Percentiles rank a stretch among this genome's conserved stretches.
phyloP scores from a whole-genome alignment of 1,284 basidiomycete species.

The Lignosus rhinocerotis region DNA sequence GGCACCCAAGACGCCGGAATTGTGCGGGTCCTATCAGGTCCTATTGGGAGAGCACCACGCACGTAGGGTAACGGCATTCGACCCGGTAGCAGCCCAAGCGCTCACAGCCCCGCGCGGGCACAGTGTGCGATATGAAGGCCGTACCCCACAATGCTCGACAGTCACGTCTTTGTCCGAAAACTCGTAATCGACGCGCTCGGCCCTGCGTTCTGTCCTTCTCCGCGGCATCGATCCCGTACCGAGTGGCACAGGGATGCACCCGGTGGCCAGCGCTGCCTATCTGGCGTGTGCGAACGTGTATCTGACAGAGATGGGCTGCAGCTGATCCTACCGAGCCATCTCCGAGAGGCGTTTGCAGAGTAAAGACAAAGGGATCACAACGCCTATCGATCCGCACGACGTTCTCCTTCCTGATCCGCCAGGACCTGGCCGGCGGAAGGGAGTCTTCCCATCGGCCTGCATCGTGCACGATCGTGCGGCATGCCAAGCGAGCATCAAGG shows the following conservation, averaged over 20 bases:
- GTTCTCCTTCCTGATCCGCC: conserved; percentile 14
- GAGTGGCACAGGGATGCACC: neutral
- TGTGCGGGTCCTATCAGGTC: no score
- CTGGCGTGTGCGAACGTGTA: neutral
- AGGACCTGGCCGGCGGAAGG: conserved; percentile 11
- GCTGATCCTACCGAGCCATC: conserved; percentile 22
- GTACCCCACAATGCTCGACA: neutral
- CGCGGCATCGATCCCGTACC: neutral
- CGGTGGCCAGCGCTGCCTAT: neutral
- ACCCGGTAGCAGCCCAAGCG: neutral
- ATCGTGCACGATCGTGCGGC: neutral
- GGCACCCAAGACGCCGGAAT: neutral
- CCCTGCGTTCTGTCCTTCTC: neutral
- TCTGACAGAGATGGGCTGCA: neutral
- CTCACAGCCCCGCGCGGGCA: no score
- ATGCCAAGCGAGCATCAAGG: conserved; percentile 9
- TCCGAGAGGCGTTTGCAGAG: conserved; percentile 11
- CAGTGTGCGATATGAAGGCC: no score
- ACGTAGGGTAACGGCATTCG: conserved; percentile 10
- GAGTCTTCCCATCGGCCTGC: conserved; percentile 22
- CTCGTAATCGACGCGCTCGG: neutral
- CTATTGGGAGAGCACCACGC: neutral
- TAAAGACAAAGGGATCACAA: neutral
- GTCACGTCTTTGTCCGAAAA: neutral
- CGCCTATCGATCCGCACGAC: conserved; percentile 6